A percentile compares a stretch with the other conserved stretches of the same genome.
Conservation (phyloP, 225 moss, liverwort and hornwort species). For the Climacium dendroides region DNA sequence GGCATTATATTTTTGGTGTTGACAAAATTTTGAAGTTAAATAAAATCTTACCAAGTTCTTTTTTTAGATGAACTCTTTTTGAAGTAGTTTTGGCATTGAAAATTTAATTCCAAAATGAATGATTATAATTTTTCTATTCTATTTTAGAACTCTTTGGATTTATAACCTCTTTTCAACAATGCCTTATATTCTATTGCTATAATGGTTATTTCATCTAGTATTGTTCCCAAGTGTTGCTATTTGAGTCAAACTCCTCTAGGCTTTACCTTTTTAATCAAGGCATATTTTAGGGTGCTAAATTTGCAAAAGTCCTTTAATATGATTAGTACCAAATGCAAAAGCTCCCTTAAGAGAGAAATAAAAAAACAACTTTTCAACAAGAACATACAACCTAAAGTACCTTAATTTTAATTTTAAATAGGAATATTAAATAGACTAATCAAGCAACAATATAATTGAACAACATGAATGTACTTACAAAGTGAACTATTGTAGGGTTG, state of each 20-base stretch:
- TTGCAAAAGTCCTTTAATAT: background rate
- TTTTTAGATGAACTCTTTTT: fast-evolving
- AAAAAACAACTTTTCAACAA: background rate
- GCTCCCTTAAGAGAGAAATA: background rate
- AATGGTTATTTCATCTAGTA: too few relatives aligned
- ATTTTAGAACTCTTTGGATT: background rate
- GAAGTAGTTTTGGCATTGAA: background rate
- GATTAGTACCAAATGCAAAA: background rate
- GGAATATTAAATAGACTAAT: background rate
- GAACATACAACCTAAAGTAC: background rate
- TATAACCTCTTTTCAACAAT: background rate
- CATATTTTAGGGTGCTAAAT: too few relatives aligned
- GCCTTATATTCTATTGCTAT: background rate
- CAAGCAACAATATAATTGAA: background rate
- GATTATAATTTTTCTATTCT: background rate
- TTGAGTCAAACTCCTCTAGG: background rate
- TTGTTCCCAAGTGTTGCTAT: too few relatives aligned
- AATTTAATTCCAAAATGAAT: fast-evolving
- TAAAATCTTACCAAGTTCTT: background rate
- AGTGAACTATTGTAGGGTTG: background rate
- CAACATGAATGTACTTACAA: background rate
- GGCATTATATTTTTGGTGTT: background rate
- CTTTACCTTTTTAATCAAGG: background rate
- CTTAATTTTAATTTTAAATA: background rate
- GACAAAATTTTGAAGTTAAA: background rate